phyloP scores from a whole-genome alignment of 495 filamentous ascomycete species.

The Oidiodendron maius region DNA sequence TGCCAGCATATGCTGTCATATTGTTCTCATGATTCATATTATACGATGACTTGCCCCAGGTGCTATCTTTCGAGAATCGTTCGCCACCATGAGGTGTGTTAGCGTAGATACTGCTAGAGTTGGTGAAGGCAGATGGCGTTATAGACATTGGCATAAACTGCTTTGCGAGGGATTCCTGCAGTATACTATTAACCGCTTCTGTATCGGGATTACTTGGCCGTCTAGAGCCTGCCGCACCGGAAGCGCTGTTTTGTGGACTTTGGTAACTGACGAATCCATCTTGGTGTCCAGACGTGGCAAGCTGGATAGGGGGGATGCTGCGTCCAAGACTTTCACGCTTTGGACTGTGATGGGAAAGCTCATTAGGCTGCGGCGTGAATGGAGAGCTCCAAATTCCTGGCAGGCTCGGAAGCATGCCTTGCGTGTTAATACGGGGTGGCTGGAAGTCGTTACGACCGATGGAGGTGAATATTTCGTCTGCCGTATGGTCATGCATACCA shows the following conservation, averaged over 20 bases:
- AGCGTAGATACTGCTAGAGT: constrained; percentile 30
- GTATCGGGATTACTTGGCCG: neutral
- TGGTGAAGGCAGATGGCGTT: constrained; percentile 21
- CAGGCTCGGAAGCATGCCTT: constrained; percentile 18
- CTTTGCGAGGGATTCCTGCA: constrained; percentile 11
- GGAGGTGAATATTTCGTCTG: constrained; percentile 21
- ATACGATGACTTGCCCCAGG: neutral
- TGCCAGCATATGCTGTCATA: constrained; percentile 15
- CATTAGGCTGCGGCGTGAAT: constrained; percentile 22
- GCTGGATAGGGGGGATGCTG: constrained; percentile 13
- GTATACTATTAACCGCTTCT: constrained; percentile 7
- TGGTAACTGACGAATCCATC: constrained; percentile 11
- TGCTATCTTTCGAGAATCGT: neutral
- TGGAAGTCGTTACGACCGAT: constrained; percentile 2
- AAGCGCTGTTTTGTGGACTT: constrained; percentile 1
- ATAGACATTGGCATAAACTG: constrained; percentile 12
- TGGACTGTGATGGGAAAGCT: constrained; percentile 15
- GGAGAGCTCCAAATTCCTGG: constrained; percentile 17
- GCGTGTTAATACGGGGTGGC: constrained; percentile 8
- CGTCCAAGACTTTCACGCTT: constrained; percentile 6
- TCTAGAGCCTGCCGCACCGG: constrained; percentile 7
- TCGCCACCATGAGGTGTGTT: constrained; percentile 22
- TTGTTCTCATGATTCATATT: constrained; percentile 10
- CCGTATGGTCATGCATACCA: constrained; percentile 22
- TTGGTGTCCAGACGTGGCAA: constrained; percentile 12